Conservation (phyloP, 177 flowering plant genomes). For the Vitis hybrid region DNA sequence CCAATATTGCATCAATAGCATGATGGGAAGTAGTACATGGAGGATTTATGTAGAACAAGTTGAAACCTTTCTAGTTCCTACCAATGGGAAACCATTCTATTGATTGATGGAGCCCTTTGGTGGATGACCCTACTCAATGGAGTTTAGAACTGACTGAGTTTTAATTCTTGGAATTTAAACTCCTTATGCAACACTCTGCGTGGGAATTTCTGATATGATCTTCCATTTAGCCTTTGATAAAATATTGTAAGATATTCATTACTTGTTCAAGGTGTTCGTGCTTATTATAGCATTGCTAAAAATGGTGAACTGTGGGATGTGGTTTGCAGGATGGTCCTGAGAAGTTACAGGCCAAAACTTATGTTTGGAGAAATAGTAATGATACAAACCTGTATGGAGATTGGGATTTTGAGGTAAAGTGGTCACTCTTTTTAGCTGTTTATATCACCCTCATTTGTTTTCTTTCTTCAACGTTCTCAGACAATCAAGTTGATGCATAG, state of each 20-base stretch:
- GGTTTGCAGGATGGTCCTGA: slow-evolving; percentile 59
- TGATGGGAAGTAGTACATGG: too few species aligned
- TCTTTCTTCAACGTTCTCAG: not conserved
- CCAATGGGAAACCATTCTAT: too few species aligned
- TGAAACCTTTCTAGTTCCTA: too few species aligned
- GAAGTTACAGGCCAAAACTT: slow-evolving; percentile 49
- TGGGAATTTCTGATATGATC: too few species aligned
- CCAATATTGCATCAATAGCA: not conserved
- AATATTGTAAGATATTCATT: not conserved
- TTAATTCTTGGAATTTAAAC: too few species aligned
- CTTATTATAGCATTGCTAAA: not conserved
- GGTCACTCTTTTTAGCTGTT: not conserved
- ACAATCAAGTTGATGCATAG: too few species aligned
- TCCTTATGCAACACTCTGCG: too few species aligned
- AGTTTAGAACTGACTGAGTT: too few species aligned
- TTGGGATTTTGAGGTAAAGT: slow-evolving; percentile 84
- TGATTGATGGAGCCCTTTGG: too few species aligned
- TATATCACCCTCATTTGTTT: not conserved
- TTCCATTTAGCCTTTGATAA: too few species aligned
- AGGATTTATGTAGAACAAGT: too few species aligned
- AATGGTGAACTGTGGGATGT: not conserved
- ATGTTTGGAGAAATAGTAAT: slow-evolving; percentile 71
- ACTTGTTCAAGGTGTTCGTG: not conserved
- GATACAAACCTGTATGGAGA: slow-evolving; percentile 80
- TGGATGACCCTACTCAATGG: too few species aligned